Base-by-base conservation (phyloP, 2,329 filamentous ascomycete species). In the Xylaria polymorpha region DNA sequence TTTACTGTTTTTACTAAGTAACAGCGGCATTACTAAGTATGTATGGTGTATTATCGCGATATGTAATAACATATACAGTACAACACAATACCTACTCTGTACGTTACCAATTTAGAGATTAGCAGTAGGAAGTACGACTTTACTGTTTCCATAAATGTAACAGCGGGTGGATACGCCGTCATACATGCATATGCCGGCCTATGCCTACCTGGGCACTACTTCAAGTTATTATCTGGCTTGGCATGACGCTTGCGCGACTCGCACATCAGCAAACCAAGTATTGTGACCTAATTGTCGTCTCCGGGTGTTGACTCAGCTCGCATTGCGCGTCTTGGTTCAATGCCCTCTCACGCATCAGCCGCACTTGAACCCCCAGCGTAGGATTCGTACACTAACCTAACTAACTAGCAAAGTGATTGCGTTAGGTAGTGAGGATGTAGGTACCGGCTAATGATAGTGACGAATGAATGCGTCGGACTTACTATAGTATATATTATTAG, bases 181-280 rank as follows among this genome's bases (percentile, higher is more conserved):
- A 59, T 58, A 44, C 41, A 41, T 64, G 62, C 53, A 59, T 58
- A 37, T 56, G n/a, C 35, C 15, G 35, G 12, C n/a, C 53, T 56
- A 56, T 12, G 53, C 53, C 53, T 56, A 56, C 10, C 53, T 39
- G n/a, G 53, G 37, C 14, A 41, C 35, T 35, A 15, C 32, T n/a
- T 22, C 44, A n/a, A 44, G 37, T 58, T 50, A 50, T 61, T 51
- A 10, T 32, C 56, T 29, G 22, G 44, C 62, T 64, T 58, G 62
- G 62, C 53, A 41, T n/a, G 46, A 44, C 9, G 46, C 46, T 65
- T 55, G 64, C 56, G 48, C 64, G 57, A 56, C 41, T 66, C 57
- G 32, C 55, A 55, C 46, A 53, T 32, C 20, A 53, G 46, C 46
- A 32, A 29, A 29, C 44, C 48, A 35, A 43, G 20, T 15, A 37